phyloP scores from a whole-genome alignment of 2,329 filamentous ascomycete genomes.

The Fragosphaeria purpurea region DNA sequence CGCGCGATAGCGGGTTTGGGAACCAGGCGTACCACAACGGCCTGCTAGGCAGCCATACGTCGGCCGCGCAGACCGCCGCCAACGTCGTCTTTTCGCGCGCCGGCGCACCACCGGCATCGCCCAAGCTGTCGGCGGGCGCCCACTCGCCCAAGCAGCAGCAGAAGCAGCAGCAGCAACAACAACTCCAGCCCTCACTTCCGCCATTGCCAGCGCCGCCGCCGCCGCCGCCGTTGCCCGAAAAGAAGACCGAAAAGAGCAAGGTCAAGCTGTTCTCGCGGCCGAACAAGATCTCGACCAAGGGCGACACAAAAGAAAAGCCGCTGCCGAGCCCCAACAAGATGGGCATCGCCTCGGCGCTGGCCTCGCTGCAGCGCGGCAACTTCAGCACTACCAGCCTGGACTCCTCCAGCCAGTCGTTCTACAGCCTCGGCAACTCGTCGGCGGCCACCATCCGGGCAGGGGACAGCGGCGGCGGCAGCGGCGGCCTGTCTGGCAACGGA shows the following conservation, averaged over 20 bases:
- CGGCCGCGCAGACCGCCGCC: slow-evolving; percentile 60
- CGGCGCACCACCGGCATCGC: slow-evolving; percentile 39
- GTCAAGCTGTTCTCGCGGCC: slow-evolving; percentile 74
- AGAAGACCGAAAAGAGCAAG: slow-evolving; percentile 63
- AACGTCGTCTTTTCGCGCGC: slow-evolving; percentile 65
- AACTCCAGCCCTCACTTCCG: slow-evolving; percentile 13
- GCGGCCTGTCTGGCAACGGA: too few species aligned
- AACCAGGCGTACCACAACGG: slow-evolving; percentile 50
- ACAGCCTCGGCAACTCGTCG: slow-evolving; percentile 66
- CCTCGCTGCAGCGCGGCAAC: slow-evolving; percentile 55
- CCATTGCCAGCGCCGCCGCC: slow-evolving; percentile 29
- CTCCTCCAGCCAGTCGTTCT: slow-evolving; percentile 53
- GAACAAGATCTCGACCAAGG: slow-evolving; percentile 63
- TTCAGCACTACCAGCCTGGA: slow-evolving; percentile 66
- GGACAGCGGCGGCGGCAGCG: slow-evolving; percentile 27
- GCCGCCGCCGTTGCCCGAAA: slow-evolving; percentile 39
- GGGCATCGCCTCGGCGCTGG: slow-evolving; percentile 55
- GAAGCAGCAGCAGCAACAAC: slow-evolving; percentile 13
- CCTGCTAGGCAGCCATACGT: slow-evolving; percentile 46
- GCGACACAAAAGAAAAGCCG: slow-evolving; percentile 55
- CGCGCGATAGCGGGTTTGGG: slow-evolving; percentile 45
- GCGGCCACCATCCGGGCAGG: slow-evolving; percentile 63
- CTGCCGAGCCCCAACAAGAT: slow-evolving; percentile 66
- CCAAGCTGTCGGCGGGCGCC: slow-evolving; percentile 28
- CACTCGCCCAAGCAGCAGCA: slow-evolving; percentile 11